Evolutionary conservation across 805 yeast genomes (phyloP).

Genomic region (Candida corydali): DNA sequence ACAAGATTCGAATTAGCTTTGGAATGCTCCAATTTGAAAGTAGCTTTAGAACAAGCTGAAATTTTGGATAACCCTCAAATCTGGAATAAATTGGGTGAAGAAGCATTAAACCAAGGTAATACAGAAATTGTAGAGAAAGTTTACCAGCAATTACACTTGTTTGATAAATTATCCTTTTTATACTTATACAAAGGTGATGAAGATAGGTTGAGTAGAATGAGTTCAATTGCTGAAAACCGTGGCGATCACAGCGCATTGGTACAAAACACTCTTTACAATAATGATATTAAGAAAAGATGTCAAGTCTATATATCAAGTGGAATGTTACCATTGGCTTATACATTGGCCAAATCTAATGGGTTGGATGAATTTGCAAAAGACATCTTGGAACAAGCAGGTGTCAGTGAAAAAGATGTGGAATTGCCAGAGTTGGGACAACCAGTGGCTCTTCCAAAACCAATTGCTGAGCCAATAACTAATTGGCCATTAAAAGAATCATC

Average conservation of each 20-base stretch:
- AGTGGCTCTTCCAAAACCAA: constrained; percentile 45
- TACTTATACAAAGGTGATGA: constrained; percentile 81
- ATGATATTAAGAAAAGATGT: constrained; percentile 72
- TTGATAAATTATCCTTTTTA: constrained; percentile 86
- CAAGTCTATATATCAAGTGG: constrained; percentile 74
- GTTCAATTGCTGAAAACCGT: constrained; percentile 82
- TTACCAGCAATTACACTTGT: constrained; percentile 79
- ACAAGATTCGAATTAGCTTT: constrained; percentile 93
- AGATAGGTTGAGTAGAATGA: constrained; percentile 76
- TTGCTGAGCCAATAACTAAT: constrained; percentile 42
- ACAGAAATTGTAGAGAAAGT: constrained; percentile 79
- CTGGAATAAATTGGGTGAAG: constrained; percentile 82
- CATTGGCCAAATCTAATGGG: constrained; percentile 86
- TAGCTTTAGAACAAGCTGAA: constrained; percentile 87
- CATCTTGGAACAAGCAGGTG: constrained; percentile 66
- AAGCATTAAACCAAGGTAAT: constrained; percentile 89
- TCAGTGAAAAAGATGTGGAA: constrained; percentile 57
- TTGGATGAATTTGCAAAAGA: constrained; percentile 69
- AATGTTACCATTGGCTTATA: constrained; percentile 83
- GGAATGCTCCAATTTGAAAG: constrained; percentile 83
- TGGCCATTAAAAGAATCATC: constrained; percentile 83
- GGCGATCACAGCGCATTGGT: constrained; percentile 75
- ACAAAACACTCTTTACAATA: constrained; percentile 76
- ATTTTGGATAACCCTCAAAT: constrained; percentile 60
- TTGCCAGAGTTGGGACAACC: constrained; percentile 52